These are phyloP conservation scores for Ambispora gerdemannii DNA, from an alignment of 192 early-diverging fungal species.

Conservation along the genomic window DNA sequence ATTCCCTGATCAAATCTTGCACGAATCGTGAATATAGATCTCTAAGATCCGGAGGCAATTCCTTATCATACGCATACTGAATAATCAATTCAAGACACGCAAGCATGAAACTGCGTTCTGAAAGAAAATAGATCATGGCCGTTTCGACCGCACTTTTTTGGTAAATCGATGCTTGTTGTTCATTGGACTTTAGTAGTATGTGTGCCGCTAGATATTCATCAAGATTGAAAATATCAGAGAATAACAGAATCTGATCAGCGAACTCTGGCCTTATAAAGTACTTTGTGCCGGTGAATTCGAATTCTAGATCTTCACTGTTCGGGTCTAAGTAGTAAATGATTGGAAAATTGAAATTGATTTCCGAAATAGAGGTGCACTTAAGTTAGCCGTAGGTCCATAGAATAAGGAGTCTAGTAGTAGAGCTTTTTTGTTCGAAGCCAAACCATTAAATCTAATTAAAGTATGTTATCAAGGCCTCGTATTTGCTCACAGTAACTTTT, in stretches of 20 bases:
- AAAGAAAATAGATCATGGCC: constrained; percentile 64
- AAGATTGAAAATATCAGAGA: constrained; percentile 79
- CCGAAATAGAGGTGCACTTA: background rate
- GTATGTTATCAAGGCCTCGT: no score
- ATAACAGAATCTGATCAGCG: constrained; percentile 54
- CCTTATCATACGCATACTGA: constrained; percentile 45
- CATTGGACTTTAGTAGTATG: constrained; percentile 55
- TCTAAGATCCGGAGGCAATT: constrained; percentile 45
- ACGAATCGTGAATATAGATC: constrained; percentile 44
- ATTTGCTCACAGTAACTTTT: background rate
- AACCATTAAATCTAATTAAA: no score
- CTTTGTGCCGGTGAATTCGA: background rate
- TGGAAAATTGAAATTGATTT: background rate
- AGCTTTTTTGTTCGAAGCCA: no score
- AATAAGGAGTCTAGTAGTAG: no score
- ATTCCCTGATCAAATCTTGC: constrained; percentile 35
- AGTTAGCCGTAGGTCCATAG: no score
- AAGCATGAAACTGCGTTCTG: constrained; percentile 62
- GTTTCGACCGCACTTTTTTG: constrained; percentile 60
- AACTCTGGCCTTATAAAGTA: constrained; percentile 41
- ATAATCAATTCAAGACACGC: constrained; percentile 53
- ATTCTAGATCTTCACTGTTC: background rate
- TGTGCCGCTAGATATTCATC: constrained; percentile 73
- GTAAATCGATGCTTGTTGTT: constrained; percentile 51
- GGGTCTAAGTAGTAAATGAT: background rate